These are phyloP conservation scores for Neurospora pannonica DNA, from an alignment of 495 filamentous ascomycete species.

Conservation along the genomic window DNA sequence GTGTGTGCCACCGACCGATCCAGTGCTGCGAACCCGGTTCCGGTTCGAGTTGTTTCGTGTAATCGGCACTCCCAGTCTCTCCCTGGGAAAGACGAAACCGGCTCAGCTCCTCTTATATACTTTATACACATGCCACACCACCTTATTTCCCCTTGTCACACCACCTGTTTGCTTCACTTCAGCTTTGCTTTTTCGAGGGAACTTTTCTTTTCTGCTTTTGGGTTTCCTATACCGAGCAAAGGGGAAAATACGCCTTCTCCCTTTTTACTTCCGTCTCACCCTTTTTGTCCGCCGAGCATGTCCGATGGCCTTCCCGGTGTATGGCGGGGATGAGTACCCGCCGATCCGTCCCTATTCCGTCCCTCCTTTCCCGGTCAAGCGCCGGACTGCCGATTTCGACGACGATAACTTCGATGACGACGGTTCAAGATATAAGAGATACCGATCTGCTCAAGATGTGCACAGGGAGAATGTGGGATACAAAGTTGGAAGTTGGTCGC, in stretches of 20 bases:
- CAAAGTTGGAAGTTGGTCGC: neutral
- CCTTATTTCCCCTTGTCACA: neutral
- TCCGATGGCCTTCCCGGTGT: slow-evolving; percentile 24
- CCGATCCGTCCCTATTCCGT: slow-evolving; percentile 10
- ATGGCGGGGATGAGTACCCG: slow-evolving; percentile 23
- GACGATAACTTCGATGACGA: slow-evolving; percentile 7
- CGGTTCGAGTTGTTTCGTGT: neutral
- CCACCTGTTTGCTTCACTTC: neutral
- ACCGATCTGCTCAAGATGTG: neutral
- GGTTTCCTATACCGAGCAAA: neutral
- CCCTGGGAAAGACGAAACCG: neutral
- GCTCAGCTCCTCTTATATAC: neutral
- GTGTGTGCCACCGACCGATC: neutral
- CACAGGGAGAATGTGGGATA: neutral
- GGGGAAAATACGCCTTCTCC: neutral
- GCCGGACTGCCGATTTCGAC: slow-evolving; percentile 13
- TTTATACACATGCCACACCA: neutral
- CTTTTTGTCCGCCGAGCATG: slow-evolving; percentile 16
- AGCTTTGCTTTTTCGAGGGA: neutral
- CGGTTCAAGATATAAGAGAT: slow-evolving; percentile 10
- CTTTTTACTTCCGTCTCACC: neutral
- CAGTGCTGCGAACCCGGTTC: neutral
- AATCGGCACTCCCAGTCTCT: neutral
- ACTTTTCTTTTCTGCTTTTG: neutral
- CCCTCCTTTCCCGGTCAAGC: slow-evolving; percentile 16